A percentile compares a stretch with the other conserved stretches of the same genome.
phyloP scores from a whole-genome alignment of 345 rosid species.

The Combretum micranthum region DNA sequence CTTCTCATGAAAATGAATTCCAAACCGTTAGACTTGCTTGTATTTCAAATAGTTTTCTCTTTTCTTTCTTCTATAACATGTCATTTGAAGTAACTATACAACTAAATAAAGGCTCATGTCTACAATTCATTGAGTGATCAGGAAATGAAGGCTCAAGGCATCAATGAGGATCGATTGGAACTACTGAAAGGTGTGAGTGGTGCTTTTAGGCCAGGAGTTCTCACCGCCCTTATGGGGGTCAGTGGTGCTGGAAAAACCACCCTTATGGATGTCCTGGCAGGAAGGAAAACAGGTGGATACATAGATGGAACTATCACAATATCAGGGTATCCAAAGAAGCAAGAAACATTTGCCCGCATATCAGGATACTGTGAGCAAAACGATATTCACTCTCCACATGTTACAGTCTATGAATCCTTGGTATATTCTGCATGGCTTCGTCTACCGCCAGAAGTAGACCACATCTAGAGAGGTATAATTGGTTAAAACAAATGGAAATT shows the following conservation, averaged over 20 bases:
- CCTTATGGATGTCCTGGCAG: conserved; percentile 67
- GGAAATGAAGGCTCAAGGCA: conserved; percentile 62
- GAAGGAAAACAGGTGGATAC: conserved; percentile 71
- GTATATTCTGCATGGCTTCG: conserved; percentile 65
- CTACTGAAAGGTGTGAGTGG: conserved; percentile 63
- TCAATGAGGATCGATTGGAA: conserved; percentile 37
- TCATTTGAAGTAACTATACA: too few species aligned
- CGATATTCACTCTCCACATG: conserved; percentile 65
- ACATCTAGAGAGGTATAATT: conserved; percentile 46
- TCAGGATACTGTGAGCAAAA: conserved; percentile 72
- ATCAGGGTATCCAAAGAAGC: conserved; percentile 62
- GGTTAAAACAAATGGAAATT: neutral
- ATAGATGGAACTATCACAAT: conserved; percentile 42
- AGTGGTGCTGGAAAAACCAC: conserved; percentile 78
- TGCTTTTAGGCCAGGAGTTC: conserved; percentile 61
- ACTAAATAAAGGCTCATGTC: too few species aligned
- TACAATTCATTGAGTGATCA: conserved; percentile 5
- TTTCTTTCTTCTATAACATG: too few species aligned
- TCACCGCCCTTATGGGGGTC: conserved; percentile 64
- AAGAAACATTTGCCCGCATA: conserved; percentile 63
- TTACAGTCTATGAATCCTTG: conserved; percentile 56
- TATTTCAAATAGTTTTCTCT: too few species aligned
- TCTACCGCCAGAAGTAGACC: conserved; percentile 48
- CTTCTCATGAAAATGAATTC: too few species aligned
- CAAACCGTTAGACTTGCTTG: too few species aligned